Evolutionary conservation across 2,329 filamentous ascomycete genomes (phyloP), one percentile per base, ranked within the genome.

Genomic region (Bipolaris cookei): DNA sequence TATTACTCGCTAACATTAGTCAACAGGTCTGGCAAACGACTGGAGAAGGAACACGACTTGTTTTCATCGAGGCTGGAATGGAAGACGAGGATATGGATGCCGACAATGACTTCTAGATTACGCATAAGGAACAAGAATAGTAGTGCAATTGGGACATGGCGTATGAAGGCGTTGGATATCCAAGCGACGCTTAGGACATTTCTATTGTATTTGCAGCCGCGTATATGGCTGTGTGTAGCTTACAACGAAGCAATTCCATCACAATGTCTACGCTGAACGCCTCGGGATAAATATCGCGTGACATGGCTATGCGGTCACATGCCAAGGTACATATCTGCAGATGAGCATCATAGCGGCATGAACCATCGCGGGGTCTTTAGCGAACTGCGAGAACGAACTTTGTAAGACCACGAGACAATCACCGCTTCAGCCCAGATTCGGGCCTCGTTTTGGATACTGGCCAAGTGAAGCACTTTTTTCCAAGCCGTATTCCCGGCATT

Each of bases 21-120:
- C 1, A 13, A 56, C 53, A 83, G 81, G 79, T 83, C 58, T 84
- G 82, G 82, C 82, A 84, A 77, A 83, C 81, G 37, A 81, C 82
- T 11, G 80, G 79, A 35, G 81, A 83, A 69, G 82, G 82, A 7
- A 83, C 82, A 6, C 70, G 82, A 47, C 73, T 84, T 51, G 80
- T 84, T 14, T 84, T 84, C 59, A 84, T 84, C 56, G 81, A 84
- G 62, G 77, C 81, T 37, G 81, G 79, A 43, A 75, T 81, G 50
- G 77, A 77, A 3, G 80, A 82, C 56, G 73, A 78, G 41, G 76
- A 77, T 23, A 77, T 78, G 74, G 74, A 75, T 53, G 72, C 75
- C 46, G 69, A 76, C 48, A 68, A 76, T 21, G 71, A 75, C 34
- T 73, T 73, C 43, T 76, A 59, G 62, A 60, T 48, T 50, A 59